Evolutionary conservation across 2,329 filamentous ascomycete species (phyloP).

Genomic region (Zymoseptoria crescenta): DNA sequence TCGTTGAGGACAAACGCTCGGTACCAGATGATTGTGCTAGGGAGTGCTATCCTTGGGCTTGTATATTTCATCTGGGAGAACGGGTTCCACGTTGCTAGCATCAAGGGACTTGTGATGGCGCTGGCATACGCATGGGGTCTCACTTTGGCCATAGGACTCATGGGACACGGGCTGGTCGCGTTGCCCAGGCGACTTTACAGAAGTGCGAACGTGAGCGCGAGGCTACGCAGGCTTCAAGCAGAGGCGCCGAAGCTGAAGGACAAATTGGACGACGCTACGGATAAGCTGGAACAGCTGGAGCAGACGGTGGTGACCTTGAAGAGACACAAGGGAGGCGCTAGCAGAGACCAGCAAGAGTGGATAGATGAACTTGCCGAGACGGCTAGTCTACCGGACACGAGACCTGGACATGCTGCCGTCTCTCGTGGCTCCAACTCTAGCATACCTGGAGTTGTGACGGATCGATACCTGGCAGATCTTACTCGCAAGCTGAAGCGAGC

Average conservation of each 20-base stretch:
- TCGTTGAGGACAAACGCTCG: conserved; percentile 80
- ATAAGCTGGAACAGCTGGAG: conserved; percentile 73
- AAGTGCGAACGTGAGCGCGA: conserved; percentile 67
- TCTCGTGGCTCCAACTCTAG: conserved; percentile 22
- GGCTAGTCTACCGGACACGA: conserved; percentile 58
- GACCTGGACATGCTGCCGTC: conserved; percentile 34
- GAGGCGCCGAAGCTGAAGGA: conserved; percentile 79
- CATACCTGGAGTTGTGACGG: conserved; percentile 73
- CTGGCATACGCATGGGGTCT: conserved; percentile 91
- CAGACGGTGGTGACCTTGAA: conserved; percentile 70
- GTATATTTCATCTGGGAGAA: conserved; percentile 77
- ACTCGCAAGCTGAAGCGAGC: conserved; percentile 75
- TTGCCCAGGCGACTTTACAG: conserved; percentile 76
- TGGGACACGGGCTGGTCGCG: conserved; percentile 93
- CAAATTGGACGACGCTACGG: conserved; percentile 74
- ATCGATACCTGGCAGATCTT: conserved; percentile 85
- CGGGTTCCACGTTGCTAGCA: conserved; percentile 60
- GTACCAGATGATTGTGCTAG: conserved; percentile 76
- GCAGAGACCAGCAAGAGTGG: conserved; percentile 77
- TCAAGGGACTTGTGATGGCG: conserved; percentile 86
- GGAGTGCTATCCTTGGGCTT: conserved; percentile 61
- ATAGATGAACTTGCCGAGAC: conserved; percentile 87
- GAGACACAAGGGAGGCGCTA: conserved; percentile 70
- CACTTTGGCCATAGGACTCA: conserved; percentile 85
- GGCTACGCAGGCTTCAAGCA: conserved; percentile 66